Conservation (phyloP, 129 eudicot genomes). For the Artemisia argyi region DNA sequence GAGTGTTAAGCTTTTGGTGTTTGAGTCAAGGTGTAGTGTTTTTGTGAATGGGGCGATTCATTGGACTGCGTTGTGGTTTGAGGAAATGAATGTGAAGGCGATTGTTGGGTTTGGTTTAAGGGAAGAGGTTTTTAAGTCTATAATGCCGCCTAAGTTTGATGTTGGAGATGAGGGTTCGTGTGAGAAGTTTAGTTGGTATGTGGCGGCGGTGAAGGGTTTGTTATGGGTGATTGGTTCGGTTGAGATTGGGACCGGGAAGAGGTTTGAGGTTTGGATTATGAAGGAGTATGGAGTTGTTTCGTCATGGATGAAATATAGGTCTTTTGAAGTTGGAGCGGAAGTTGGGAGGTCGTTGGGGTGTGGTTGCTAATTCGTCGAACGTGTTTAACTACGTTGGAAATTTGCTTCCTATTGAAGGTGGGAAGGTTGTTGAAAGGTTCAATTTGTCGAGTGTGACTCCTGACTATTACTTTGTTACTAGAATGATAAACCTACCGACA, state of each 20-base stretch:
- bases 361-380: conserved; percentile 33
- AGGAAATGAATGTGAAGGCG: conserved; percentile 30
- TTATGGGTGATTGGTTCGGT: no score
- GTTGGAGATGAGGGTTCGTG: conserved; percentile 1
- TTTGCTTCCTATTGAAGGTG: conserved; percentile 26
- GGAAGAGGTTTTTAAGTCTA: conserved; percentile 24
- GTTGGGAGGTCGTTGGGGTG: conserved; percentile 33
- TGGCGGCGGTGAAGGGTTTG: no score
- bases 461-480: conserved; percentile 19
- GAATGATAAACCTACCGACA: conserved; percentile 24
- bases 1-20: conserved; percentile 13
- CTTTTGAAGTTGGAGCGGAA: conserved; percentile 20
- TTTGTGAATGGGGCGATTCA: conserved; percentile 23
- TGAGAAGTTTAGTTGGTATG: no score
- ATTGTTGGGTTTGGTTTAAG: conserved; percentile 27
- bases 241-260: no score
- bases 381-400: conserved; percentile 33
- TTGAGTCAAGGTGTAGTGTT: conserved; percentile 20
- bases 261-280: no score
- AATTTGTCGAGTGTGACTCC: conserved; percentile 24
- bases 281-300: no score
- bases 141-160: conserved; percentile 29
- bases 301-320: conserved; percentile 27
- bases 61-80: conserved; percentile 27
- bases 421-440: conserved; percentile 19